Evolutionary conservation across 805 yeast species (phyloP).

Genomic region (Wickerhamomyces hampshirensis): DNA sequence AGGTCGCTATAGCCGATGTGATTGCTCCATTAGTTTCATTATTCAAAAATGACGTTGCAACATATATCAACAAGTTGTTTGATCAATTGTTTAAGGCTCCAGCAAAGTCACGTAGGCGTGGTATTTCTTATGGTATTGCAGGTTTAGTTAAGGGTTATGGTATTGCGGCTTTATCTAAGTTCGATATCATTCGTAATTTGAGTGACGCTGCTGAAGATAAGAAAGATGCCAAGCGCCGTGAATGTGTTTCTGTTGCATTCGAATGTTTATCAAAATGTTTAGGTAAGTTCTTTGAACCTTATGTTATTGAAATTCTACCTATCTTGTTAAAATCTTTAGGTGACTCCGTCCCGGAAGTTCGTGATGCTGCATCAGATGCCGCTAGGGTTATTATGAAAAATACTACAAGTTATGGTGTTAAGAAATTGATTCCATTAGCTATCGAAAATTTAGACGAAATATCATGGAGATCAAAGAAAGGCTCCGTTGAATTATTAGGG

Average conservation of each 20-base stretch:
- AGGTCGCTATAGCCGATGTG: constrained; percentile 80
- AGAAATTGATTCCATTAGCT: constrained; percentile 86
- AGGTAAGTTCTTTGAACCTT: constrained; percentile 86
- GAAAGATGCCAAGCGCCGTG: constrained; percentile 67
- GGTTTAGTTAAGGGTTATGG: constrained; percentile 93
- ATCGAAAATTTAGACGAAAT: constrained; percentile 79
- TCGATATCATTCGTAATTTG: constrained; percentile 70
- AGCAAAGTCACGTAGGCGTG: constrained; percentile 54
- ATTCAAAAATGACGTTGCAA: constrained; percentile 44
- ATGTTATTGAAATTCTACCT: constrained; percentile 84
- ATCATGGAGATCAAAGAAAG: constrained; percentile 95
- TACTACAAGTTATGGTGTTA: constrained; percentile 90
- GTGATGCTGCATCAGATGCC: constrained; percentile 84
- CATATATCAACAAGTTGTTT: constrained; percentile 54
- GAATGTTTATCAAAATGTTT: constrained; percentile 77
- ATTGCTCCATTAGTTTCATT: constrained; percentile 74
- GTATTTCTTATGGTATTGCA: constrained; percentile 95
- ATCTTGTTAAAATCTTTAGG: constrained; percentile 77
- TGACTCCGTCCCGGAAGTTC: constrained; percentile 77
- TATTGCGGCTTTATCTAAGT: constrained; percentile 65
- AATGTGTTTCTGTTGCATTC: constrained; percentile 82
- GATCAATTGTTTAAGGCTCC: constrained; percentile 53
- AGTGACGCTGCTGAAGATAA: constrained; percentile 86
- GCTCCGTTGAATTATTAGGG: constrained; percentile 93
- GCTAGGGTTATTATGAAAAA: constrained; percentile 84